Evolutionary conservation across 148 eudicot genomes (phyloP).

Genomic region (Dysphania ambrosioides): DNA sequence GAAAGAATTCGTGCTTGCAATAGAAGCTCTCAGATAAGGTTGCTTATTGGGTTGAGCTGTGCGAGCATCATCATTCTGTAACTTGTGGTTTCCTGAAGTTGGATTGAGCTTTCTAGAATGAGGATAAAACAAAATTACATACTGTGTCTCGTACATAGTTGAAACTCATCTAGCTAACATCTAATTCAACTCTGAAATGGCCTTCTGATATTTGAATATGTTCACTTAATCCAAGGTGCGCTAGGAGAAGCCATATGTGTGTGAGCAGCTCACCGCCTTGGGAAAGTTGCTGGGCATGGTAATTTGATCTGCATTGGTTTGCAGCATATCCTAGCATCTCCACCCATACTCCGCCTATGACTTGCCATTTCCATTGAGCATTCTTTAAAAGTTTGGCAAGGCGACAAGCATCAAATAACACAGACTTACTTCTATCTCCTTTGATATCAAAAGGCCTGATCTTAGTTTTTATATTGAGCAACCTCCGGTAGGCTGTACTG

Average conservation of each 20-base stretch:
- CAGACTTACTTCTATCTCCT: neutral
- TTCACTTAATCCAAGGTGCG: conserved; percentile 22
- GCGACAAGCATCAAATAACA: neutral
- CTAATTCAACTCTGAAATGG: conserved; percentile 13
- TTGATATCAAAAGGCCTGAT: neutral
- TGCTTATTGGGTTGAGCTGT: no score
- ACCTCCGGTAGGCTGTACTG: neutral
- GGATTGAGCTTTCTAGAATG: no score
- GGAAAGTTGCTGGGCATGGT: conserved; percentile 21
- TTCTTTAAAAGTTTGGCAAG: neutral
- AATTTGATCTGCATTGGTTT: conserved; percentile 11
- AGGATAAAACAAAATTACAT: no score
- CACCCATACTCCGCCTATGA: conserved; percentile 16
- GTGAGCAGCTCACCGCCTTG: conserved; percentile 22
- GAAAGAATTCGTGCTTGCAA: no score
- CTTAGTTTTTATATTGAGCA: conserved; percentile 5
- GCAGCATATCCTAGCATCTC: conserved; percentile 23
- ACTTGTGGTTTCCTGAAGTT: no score
- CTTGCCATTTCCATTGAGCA: neutral
- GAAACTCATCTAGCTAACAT: no score
- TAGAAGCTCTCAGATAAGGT: no score
- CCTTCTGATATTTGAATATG: conserved; percentile 18
- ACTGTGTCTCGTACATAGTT: no score
- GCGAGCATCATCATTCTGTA: no score
- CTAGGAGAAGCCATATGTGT: conserved; percentile 20